A percentile compares a stretch with the other conserved stretches of the same genome.
Evolutionary conservation across 2,329 filamentous ascomycete genomes (phyloP).

Genomic region (Ophiobolus disseminans): DNA sequence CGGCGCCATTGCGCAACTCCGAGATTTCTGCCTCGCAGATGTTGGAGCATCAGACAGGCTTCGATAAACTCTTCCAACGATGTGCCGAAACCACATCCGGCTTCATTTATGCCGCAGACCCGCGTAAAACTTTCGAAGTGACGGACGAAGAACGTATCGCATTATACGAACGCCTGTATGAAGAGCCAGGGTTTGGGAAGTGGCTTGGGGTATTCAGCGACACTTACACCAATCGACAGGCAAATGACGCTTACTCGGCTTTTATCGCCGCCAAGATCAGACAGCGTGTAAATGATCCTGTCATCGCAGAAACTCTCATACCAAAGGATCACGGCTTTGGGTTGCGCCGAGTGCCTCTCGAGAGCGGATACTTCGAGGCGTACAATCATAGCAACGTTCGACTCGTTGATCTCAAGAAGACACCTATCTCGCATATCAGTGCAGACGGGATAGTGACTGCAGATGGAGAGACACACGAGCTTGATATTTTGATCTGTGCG

Average conservation of each 20-base stretch:
- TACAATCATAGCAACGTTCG: conserved; percentile 47
- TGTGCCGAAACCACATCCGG: background rate
- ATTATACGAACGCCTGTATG: background rate
- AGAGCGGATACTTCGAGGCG: conserved; percentile 52
- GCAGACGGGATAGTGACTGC: conserved; percentile 39
- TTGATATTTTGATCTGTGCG: conserved; percentile 47
- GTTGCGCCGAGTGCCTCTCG: background rate
- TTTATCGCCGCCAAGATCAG: background rate
- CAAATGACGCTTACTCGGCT: background rate
- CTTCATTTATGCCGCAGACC: background rate
- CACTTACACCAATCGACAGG: conserved; percentile 4
- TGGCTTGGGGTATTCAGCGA: conserved; percentile 26
- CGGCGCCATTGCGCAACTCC: conserved; percentile 25
- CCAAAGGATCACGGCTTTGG: background rate
- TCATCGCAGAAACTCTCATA: background rate
- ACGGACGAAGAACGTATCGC: conserved; percentile 28
- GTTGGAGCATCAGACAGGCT: background rate
- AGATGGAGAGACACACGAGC: conserved; percentile 41
- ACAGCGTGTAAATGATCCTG: background rate
- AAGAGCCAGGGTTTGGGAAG: conserved; percentile 24
- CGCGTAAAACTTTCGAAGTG: background rate
- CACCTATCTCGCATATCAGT: conserved; percentile 40
- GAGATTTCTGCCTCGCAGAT: background rate
- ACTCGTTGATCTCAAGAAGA: conserved; percentile 44
- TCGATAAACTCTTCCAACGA: background rate